phyloP scores from a whole-genome alignment of 164 flowering plant species.

The Aristolochia fimbriata region DNA sequence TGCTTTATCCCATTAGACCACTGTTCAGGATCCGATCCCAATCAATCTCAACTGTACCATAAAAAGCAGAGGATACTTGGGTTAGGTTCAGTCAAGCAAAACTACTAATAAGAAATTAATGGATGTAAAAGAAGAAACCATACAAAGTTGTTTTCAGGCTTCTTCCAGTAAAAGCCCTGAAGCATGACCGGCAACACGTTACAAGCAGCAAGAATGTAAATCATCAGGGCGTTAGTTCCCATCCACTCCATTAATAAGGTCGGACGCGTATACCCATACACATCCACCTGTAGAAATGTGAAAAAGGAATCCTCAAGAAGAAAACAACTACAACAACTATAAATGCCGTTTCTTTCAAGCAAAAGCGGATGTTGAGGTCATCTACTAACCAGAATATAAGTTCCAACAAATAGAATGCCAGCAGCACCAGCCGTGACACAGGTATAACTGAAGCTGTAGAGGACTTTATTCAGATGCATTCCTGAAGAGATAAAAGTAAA shows the following conservation, averaged over 20 bases:
- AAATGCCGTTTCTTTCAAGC: too few species aligned
- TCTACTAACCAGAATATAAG: slow-evolving; percentile 46
- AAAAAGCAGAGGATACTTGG: background rate
- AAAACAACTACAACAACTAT: background rate
- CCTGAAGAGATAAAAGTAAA: slow-evolving; percentile 20
- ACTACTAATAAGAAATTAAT: background rate
- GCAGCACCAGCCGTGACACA: slow-evolving; percentile 64
- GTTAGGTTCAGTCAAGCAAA: background rate
- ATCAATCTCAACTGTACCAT: slow-evolving; percentile 17
- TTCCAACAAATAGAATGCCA: slow-evolving; percentile 47
- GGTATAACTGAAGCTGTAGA: slow-evolving; percentile 58
- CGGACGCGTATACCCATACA: slow-evolving; percentile 34
- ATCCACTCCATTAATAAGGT: slow-evolving; percentile 56
- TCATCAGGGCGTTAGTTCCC: slow-evolving; percentile 61
- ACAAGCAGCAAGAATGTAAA: slow-evolving; percentile 54
- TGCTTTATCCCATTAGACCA: too few species aligned
- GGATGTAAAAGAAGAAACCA: slow-evolving; percentile 7
- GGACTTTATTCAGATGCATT: slow-evolving; percentile 65
- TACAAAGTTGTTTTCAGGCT: slow-evolving; percentile 57
- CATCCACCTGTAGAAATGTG: slow-evolving; percentile 43
- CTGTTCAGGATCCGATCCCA: slow-evolving; percentile 16
- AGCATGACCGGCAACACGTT: slow-evolving; percentile 43
- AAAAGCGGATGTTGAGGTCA: background rate
- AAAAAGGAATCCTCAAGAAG: background rate
- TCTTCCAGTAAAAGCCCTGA: slow-evolving; percentile 67